Percentiles rank a stretch among this genome's conserved stretches.
Evolutionary conservation across 768 basidiomycete genomes (phyloP).

Genomic region (Epithele typhae): DNA sequence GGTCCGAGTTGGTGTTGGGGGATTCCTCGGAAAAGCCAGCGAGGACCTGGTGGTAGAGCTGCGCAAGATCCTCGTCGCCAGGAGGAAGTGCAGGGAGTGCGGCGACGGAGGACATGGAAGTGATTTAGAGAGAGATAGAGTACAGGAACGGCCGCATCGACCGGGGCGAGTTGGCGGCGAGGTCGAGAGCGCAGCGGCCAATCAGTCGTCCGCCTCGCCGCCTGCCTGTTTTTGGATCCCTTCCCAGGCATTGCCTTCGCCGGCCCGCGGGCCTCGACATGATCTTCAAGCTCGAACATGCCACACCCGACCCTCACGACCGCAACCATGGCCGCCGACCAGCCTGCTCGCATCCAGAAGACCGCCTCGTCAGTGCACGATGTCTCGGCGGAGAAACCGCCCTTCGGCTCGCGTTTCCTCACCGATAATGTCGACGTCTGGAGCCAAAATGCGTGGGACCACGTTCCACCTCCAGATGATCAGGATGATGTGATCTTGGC

Average conservation of each 20-base stretch:
- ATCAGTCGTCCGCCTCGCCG: background rate
- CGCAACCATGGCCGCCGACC: background rate
- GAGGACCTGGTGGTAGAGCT: conserved; percentile 74
- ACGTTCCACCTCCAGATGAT: conserved; percentile 79
- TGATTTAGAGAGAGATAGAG: background rate
- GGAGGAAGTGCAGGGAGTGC: conserved; percentile 38
- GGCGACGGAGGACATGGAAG: conserved; percentile 34
- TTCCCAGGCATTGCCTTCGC: background rate
- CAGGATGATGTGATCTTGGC: conserved; percentile 69
- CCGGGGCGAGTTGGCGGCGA: background rate
- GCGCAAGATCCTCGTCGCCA: conserved; percentile 67
- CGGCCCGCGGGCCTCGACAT: background rate
- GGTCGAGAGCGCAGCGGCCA: conserved; percentile 1
- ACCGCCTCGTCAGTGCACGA: conserved; percentile 65
- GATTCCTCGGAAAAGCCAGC: conserved; percentile 58
- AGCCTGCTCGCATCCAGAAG: conserved; percentile 1
- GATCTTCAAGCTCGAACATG: background rate
- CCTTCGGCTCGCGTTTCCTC: conserved; percentile 77
- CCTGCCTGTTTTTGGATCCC: background rate
- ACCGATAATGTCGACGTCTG: conserved; percentile 71
- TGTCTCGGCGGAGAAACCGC: conserved; percentile 47
- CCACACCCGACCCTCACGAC: too few relatives aligned
- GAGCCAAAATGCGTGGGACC: conserved; percentile 90
- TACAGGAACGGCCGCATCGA: background rate
- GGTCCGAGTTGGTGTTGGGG: conserved; percentile 23